These are phyloP conservation scores for Thelonectria discophora DNA, from an alignment of 2,329 filamentous ascomycete species.

Conservation along the genomic window DNA sequence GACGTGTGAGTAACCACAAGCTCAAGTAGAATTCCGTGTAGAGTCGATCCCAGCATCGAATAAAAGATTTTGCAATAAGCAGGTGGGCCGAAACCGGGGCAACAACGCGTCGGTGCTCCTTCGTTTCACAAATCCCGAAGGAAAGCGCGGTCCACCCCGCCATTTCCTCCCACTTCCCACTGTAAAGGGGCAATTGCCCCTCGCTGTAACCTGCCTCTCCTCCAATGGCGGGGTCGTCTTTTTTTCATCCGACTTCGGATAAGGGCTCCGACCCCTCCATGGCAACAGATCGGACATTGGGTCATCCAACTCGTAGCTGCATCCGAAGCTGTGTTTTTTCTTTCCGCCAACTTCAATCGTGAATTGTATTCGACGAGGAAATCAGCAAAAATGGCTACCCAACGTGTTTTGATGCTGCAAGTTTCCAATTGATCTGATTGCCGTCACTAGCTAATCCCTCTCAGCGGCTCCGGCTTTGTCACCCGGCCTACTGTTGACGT, in stretches of 20 bases:
- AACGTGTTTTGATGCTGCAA: constrained; percentile 27
- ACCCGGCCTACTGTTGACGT: constrained; percentile 72
- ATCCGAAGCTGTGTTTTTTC: not conserved
- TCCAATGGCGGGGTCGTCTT: constrained; percentile 9
- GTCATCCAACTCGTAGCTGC: constrained; percentile 1
- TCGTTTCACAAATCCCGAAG: no score
- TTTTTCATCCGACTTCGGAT: constrained; percentile 14
- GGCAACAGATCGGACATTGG: not conserved
- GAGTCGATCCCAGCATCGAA: no score
- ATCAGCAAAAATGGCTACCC: constrained; percentile 29
- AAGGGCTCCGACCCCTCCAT: constrained; percentile 11
- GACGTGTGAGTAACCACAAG: not conserved
- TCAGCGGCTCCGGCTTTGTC: constrained; percentile 58
- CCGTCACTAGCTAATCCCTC: not conserved
- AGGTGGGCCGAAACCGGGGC: no score
- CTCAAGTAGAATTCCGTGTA: no score
- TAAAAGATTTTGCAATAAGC: no score
- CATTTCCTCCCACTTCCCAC: not conserved
- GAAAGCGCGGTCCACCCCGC: no score
- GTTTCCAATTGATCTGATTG: not conserved
- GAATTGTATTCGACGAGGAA: not conserved
- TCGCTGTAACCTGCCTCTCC: not conserved
- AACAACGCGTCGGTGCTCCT: no score
- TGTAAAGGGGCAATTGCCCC: not conserved
- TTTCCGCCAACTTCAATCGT: not conserved